These are phyloP conservation scores for Beauveria sp. DNA, from an alignment of 2,329 filamentous ascomycete species.

Conservation along the genomic window DNA sequence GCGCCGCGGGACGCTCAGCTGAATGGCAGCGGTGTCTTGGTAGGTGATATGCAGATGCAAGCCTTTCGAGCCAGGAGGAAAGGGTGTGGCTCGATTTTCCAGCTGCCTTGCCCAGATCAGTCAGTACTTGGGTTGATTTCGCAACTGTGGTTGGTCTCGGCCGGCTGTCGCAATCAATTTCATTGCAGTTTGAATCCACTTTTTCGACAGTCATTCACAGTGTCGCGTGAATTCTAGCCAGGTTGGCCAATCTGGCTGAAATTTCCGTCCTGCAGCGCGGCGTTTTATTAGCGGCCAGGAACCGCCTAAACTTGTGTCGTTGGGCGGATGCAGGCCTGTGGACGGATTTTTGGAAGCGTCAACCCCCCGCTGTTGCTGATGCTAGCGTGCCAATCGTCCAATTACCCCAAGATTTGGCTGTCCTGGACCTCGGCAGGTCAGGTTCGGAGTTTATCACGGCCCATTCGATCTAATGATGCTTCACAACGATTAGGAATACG, in stretches of 20 bases:
- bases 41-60: background rate
- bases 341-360: background rate
- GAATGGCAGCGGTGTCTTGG: background rate
- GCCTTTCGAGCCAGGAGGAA: background rate
- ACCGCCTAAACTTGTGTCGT: background rate
- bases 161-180: background rate
- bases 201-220: background rate
- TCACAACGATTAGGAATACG: background rate
- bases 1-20: background rate
- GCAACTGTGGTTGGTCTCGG: background rate
- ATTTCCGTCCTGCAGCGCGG: constrained; percentile 1
- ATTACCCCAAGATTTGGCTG: constrained; percentile 7
- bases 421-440: constrained; percentile 2
- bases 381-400: background rate
- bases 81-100: background rate
- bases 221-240: background rate
- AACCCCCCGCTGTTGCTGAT: background rate
- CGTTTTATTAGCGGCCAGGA: background rate
- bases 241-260: background rate
- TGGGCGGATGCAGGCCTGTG: too few relatives aligned
- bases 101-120: background rate
- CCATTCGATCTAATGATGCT: background rate
- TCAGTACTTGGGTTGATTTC: background rate
- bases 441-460: constrained; percentile 3
- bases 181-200: background rate